Conservation (phyloP, 2,329 filamentous ascomycete genomes). For the Exophiala phaeomuriformis region DNA sequence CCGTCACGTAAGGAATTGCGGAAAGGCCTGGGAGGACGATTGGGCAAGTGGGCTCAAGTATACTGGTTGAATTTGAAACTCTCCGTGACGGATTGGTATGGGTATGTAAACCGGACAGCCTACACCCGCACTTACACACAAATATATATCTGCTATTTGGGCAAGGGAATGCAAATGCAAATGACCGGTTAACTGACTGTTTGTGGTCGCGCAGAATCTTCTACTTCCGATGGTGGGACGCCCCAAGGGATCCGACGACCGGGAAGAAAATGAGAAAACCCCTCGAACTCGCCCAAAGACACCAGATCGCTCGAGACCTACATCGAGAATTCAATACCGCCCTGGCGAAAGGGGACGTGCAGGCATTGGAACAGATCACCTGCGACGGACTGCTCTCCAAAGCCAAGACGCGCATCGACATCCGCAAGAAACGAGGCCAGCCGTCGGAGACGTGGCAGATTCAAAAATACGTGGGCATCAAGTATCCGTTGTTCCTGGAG, state of each 20-base stretch:
- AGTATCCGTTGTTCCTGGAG: constrained; percentile 28
- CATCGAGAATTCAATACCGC: constrained; percentile 43
- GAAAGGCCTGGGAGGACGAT: background rate
- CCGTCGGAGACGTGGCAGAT: constrained; percentile 10
- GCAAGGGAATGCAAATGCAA: no score
- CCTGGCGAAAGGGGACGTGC: constrained; percentile 38
- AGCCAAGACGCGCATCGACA: constrained; percentile 32
- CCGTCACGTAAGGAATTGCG: constrained; percentile 11
- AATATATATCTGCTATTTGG: no score
- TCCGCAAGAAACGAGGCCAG: constrained; percentile 25
- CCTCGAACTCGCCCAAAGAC: constrained; percentile 10
- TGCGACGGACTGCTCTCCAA: constrained; percentile 34
- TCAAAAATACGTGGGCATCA: constrained; percentile 27
- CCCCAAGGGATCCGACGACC: constrained; percentile 15
- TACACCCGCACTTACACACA: background rate
- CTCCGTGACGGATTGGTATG: constrained; percentile 10
- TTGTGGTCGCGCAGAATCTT: constrained; percentile 17
- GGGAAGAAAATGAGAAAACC: constrained; percentile 10
- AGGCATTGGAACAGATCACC: constrained; percentile 33
- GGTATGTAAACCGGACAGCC: constrained; percentile 1
- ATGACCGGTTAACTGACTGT: background rate
- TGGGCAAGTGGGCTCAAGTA: constrained; percentile 6
- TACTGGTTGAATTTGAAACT: constrained; percentile 10
- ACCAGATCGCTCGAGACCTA: constrained; percentile 27
- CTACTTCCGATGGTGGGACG: constrained; percentile 9